These are phyloP conservation scores for Ogataea hybrid DNA, from an alignment of 1,139 yeast species.

Conservation along the genomic window DNA sequence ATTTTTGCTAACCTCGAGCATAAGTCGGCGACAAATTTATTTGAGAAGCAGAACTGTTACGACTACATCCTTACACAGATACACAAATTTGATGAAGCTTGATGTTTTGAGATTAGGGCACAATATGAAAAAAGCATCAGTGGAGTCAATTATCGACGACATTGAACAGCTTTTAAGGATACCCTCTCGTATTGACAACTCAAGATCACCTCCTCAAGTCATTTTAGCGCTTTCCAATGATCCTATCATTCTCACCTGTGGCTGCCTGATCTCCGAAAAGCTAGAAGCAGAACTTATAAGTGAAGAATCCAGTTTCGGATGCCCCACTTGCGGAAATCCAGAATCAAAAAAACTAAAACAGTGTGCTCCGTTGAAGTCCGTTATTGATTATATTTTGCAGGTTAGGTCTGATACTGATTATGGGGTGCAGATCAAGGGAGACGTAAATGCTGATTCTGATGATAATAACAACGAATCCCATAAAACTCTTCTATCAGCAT, in stretches of 20 bases:
- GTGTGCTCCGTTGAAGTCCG: neutral
- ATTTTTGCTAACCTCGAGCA: constrained; percentile 12
- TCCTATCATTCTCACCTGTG: constrained; percentile 62
- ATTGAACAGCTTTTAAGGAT: constrained; percentile 18
- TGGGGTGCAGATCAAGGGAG: constrained; percentile 15
- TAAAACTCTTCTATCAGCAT: constrained; percentile 30
- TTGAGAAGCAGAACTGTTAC: too few relatives aligned
- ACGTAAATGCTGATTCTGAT: neutral
- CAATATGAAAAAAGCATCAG: constrained; percentile 6
- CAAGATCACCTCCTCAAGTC: constrained; percentile 18
- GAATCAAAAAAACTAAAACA: neutral
- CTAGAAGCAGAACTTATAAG: constrained; percentile 22
- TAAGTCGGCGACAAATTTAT: neutral
- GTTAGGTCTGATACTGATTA: neutral
- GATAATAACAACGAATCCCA: constrained; percentile 1
- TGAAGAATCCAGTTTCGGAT: constrained; percentile 27
- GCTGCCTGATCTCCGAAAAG: constrained; percentile 64
- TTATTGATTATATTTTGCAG: neutral
- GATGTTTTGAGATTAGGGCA: neutral
- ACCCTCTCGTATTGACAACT: constrained; percentile 23
- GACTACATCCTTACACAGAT: neutral
- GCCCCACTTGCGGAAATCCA: constrained; percentile 48
- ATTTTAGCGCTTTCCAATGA: constrained; percentile 40
- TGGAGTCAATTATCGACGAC: constrained; percentile 11
- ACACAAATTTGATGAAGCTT: neutral